Evolutionary conservation across 164 flowering plant genomes (phyloP), one percentile per base, ranked within the genome.

Genomic region (Annona cherimola): DNA sequence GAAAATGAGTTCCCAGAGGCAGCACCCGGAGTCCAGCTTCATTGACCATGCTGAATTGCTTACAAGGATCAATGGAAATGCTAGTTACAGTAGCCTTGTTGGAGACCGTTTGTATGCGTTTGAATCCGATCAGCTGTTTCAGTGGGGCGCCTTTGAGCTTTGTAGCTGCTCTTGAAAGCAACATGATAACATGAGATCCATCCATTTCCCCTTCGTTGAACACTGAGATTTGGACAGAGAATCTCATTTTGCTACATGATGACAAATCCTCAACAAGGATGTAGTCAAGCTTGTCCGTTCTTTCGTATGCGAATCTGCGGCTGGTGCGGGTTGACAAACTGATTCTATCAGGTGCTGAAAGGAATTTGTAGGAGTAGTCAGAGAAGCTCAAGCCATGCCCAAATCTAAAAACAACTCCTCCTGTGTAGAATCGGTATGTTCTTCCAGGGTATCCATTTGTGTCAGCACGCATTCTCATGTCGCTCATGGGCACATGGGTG

Each of bases 391-490:
- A 76, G 69, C 97, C 97, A 35, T 88, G 70, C 3, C 98, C 98
- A 73, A 92, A 94, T 63, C 81, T 84, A 42, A 86, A 94, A 4
- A 92, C 80, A 39, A 61, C 73, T 12, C 79, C 74, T 39, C 97
- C 97, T 0, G 85, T 86, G 82, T 92, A 94, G 74, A 94, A 94
- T 66, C 97, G 78, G 54, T 94, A 92, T 35, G 96, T 94, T 79
- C 98, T 82, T 70, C 98, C 97, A 9, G 97, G 98, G 78, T 92
- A 94, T 60, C 85, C 87, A 6, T 81, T 85, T 20, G 88, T 81
- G 78, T 92, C 85, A 62, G 98, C 81, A 57, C 99, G 76, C 99
- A 95, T 92, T 79, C 77, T 80, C 99, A 95, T 95, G 73, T 92
- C 86, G 61, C 75, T 87, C 99, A 95, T 95, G 4, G 96, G 89